phyloP scores from a whole-genome alignment of 352 stramenopile genomes.

The Pythium insidiosum region DNA sequence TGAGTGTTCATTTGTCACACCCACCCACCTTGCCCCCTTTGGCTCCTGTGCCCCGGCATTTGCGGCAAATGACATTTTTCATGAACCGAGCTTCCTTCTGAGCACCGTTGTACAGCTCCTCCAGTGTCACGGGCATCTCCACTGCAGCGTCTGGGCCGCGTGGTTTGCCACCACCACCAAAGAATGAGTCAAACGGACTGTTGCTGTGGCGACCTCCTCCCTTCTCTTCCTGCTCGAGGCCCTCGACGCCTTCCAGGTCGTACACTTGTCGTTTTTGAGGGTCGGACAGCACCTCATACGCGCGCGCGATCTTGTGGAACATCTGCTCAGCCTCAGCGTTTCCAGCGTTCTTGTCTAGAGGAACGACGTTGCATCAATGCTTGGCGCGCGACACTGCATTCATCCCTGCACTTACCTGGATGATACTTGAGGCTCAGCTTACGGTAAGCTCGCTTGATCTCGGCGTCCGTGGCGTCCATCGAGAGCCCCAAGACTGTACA shows the following conservation, averaged over 20 bases:
- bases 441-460: conserved; percentile 95
- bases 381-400: no score
- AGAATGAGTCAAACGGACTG: conserved; percentile 76
- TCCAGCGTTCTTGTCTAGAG: conserved; percentile 76
- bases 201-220: conserved; percentile 27
- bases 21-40: conserved; percentile 76
- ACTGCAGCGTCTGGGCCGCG: conserved; percentile 69
- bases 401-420: conserved; percentile 77
- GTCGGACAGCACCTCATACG: conserved; percentile 90
- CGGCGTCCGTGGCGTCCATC: conserved; percentile 74
- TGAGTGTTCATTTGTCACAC: no score
- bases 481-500: conserved; percentile 52
- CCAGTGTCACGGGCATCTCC: conserved; percentile 70
- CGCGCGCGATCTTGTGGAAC: conserved; percentile 87
- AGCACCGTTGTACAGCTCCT: conserved; percentile 82
- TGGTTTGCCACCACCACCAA: conserved; percentile 61
- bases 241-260: conserved; percentile 89
- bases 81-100: conserved; percentile 63
- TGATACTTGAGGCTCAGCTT: conserved; percentile 96
- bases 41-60: conserved; percentile 71
- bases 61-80: conserved; percentile 78
- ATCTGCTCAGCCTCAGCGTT: conserved; percentile 71
- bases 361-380: no score
- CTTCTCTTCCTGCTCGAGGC: conserved; percentile 69
- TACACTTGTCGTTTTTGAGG: conserved; percentile 86